A percentile compares a stretch with the other conserved stretches of the same genome.
Conservation (phyloP, 345 rosid genomes). For the Citrus maxima region DNA sequence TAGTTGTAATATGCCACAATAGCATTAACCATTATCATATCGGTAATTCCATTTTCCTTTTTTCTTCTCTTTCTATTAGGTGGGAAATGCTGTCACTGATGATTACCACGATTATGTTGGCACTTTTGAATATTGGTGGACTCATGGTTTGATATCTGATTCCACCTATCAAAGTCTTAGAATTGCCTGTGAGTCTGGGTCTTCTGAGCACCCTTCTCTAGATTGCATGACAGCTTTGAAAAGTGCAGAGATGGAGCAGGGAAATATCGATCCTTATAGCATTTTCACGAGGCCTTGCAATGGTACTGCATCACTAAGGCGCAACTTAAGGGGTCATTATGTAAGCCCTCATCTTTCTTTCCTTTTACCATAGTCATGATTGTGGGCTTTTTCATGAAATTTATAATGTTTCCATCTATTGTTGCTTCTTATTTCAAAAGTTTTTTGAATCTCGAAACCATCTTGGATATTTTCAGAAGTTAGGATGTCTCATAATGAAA, state of each 20-base stretch:
- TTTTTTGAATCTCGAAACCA: background rate
- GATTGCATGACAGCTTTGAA: constrained; percentile 58
- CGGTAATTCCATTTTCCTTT: background rate
- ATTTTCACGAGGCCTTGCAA: constrained; percentile 83
- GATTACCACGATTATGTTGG: constrained; percentile 84
- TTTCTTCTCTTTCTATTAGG: constrained; percentile 36
- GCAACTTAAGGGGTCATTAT: constrained; percentile 61
- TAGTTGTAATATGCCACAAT: constrained; percentile 2
- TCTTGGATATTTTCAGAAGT: background rate
- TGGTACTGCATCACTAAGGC: constrained; percentile 45
- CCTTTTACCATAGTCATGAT: background rate
- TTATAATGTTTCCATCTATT: background rate
- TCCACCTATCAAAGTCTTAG: constrained; percentile 61
- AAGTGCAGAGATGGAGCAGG: constrained; percentile 63
- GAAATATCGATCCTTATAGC: constrained; percentile 81
- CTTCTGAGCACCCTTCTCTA: constrained; percentile 64
- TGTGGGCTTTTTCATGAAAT: background rate
- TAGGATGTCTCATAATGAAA: background rate
- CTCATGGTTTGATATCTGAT: constrained; percentile 93
- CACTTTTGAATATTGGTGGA: constrained; percentile 95
- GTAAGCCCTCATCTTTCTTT: constrained; percentile 40
- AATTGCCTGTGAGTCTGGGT: constrained; percentile 48
- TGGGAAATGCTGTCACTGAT: constrained; percentile 93
- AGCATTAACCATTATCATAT: background rate
- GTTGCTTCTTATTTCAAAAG: background rate